Evolutionary conservation across 1,139 yeast genomes (phyloP).

Genomic region (Kluyveromyces sp.): DNA sequence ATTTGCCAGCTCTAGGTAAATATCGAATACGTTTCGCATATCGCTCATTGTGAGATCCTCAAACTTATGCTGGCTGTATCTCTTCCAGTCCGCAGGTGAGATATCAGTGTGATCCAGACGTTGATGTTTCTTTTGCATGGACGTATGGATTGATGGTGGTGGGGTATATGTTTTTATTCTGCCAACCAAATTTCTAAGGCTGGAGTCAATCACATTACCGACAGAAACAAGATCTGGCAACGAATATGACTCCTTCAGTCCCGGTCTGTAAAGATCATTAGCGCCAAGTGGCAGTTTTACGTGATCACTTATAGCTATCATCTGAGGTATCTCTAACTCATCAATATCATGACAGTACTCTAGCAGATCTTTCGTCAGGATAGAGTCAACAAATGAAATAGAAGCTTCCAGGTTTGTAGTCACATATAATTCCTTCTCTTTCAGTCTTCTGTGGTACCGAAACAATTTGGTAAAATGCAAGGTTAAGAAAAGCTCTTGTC

Average conservation of each 20-base stretch:
- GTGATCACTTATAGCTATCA: slow-evolving; percentile 11
- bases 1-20: slow-evolving; percentile 24
- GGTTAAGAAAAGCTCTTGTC: slow-evolving; percentile 41
- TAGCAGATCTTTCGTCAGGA: slow-evolving; percentile 39
- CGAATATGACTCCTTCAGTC: slow-evolving; percentile 15
- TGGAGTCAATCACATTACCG: slow-evolving; percentile 25
- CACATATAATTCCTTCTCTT: slow-evolving; percentile 50
- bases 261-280: slow-evolving; percentile 1
- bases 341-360: slow-evolving; percentile 8
- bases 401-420: slow-evolving; percentile 63
- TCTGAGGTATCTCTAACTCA: slow-evolving; percentile 9
- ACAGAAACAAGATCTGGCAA: slow-evolving; percentile 14
- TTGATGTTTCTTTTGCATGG: not conserved
- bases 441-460: slow-evolving; percentile 40
- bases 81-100: slow-evolving; percentile 14
- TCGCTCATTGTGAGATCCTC: slow-evolving; percentile 27
- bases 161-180: slow-evolving; percentile 29
- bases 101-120: not conserved
- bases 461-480: slow-evolving; percentile 50
- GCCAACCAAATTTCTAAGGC: slow-evolving; percentile 26
- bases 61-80: slow-evolving; percentile 21
- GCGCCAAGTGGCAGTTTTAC: slow-evolving; percentile 1
- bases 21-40: slow-evolving; percentile 25
- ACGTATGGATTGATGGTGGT: slow-evolving; percentile 15
- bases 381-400: slow-evolving; percentile 44